Base-by-base conservation (phyloP, 495 filamentous ascomycete genomes). In the Annulohypoxylon maeteangense region DNA sequence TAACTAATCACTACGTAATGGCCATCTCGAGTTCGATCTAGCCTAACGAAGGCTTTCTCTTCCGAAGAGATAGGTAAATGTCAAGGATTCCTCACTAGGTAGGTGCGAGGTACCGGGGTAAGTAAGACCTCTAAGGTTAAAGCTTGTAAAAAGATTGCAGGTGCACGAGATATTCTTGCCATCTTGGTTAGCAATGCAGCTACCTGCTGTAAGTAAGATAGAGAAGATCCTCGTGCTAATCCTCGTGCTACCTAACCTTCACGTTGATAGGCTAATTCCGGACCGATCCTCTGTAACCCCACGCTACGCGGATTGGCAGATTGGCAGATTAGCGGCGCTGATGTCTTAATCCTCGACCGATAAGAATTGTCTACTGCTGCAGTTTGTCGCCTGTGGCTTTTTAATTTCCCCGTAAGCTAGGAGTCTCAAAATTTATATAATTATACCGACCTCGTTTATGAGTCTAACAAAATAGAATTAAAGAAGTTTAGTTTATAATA, bases 1-100 rank as follows among this genome's bases (percentile, higher is more conserved):
- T 7, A 54, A 54, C 50, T 7, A 20, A 34, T 8, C 18, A 54
- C 50, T 54, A 54, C 50, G 50, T 57, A 57, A 57, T 57, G 54
- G 34, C 18, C n/a, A 57, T 57, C 23, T 27, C 27, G 16, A 40
- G 7, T 56, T 56, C 31, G 34, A 57, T 57, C 54, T 40, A 57
- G 34, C 31, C 31, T 2, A 11, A 54, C 23, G n/a, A 47, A 60
- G 55, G 14, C 53, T n/a, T 12, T 27, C 22, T 36, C 23, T 27
- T 23, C 34, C 16, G 45, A n/a, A 29, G 51, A 53, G 62, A 68
- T 68, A 72, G 61, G 64, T 60, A 29, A 6, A 6, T 29, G 10
- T 25, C 45, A 42, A 59, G 40, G 59, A 54, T 72, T 64, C 64
- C 53, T 40, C 40, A 61, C 38, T 68, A 50, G 69, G 63, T 62